Percentiles rank a stretch among this genome's conserved stretches.
phyloP scores from a whole-genome alignment of 148 eudicot genomes.

The Silene latifolia region DNA sequence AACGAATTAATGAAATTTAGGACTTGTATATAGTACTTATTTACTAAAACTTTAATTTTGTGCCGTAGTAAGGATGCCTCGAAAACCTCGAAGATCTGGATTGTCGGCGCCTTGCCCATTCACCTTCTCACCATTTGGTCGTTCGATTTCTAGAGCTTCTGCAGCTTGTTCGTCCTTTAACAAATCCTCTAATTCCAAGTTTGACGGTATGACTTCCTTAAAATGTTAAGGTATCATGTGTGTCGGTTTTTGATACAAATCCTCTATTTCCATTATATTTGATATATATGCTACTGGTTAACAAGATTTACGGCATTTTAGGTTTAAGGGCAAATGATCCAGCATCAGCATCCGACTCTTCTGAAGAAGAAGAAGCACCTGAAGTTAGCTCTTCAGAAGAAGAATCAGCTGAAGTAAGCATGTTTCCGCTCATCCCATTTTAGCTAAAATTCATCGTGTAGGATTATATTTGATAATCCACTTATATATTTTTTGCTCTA shows the following conservation, averaged over 20 bases:
- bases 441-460: neutral
- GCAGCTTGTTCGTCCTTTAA: constrained; percentile 29
- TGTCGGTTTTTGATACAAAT: neutral
- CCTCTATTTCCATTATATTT: neutral
- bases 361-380: constrained; percentile 51
- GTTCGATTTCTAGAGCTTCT: constrained; percentile 44
- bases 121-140: constrained; percentile 70
- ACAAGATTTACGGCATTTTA: constrained; percentile 6
- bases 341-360: constrained; percentile 43
- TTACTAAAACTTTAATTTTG: neutral
- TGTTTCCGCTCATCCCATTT: neutral
- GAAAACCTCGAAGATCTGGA: constrained; percentile 44
- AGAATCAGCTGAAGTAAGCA: constrained; percentile 57
- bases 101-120: too few relatives aligned
- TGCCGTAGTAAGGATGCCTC: constrained; percentile 45
- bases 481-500: neutral
- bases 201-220: constrained; percentile 23
- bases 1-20: neutral
- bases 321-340: constrained; percentile 22
- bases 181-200: constrained; percentile 22
- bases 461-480: neutral
- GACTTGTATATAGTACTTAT: too few relatives aligned
- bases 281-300: neutral
- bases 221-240: constrained; percentile 34
- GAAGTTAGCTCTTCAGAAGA: constrained; percentile 51